Percentiles rank a stretch among this genome's conserved stretches.
Conservation (phyloP, 2,329 filamentous ascomycete genomes). For the Fusarium sp. region DNA sequence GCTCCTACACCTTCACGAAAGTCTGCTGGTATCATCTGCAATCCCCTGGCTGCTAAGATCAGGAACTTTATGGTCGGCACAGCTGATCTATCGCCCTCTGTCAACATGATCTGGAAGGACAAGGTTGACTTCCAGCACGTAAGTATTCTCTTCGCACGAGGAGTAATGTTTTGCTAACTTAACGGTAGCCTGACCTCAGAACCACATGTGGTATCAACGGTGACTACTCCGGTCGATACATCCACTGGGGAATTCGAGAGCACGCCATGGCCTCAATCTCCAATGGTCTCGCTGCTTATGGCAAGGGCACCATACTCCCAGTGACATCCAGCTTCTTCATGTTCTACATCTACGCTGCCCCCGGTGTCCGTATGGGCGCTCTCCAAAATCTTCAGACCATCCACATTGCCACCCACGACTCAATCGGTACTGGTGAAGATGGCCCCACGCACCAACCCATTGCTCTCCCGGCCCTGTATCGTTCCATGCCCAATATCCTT, state of each 20-base stretch:
- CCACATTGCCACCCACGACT: slow-evolving; percentile 73
- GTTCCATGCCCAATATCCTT: slow-evolving; percentile 72
- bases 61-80: slow-evolving; percentile 67
- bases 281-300: slow-evolving; percentile 71
- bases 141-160: slow-evolving; percentile 28
- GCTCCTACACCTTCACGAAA: slow-evolving; percentile 64
- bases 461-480: slow-evolving; percentile 67
- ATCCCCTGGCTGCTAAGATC: slow-evolving; percentile 63
- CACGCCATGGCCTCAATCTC: slow-evolving; percentile 71
- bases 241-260: slow-evolving; percentile 72
- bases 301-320: slow-evolving; percentile 67
- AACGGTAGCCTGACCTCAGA: slow-evolving; percentile 51
- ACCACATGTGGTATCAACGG: slow-evolving; percentile 66
- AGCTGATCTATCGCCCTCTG: slow-evolving; percentile 65
- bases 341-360: slow-evolving; percentile 71
- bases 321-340: slow-evolving; percentile 73
- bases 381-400: slow-evolving; percentile 68
- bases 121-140: slow-evolving; percentile 64
- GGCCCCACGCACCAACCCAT: slow-evolving; percentile 74
- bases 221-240: slow-evolving; percentile 66
- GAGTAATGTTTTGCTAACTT: neutral
- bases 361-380: slow-evolving; percentile 71
- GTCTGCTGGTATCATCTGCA: slow-evolving; percentile 62
- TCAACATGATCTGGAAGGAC: slow-evolving; percentile 68
- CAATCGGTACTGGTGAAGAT: slow-evolving; percentile 70